Conservation (phyloP, 1,284 basidiomycete genomes). For the Leccinum subrobustum region DNA sequence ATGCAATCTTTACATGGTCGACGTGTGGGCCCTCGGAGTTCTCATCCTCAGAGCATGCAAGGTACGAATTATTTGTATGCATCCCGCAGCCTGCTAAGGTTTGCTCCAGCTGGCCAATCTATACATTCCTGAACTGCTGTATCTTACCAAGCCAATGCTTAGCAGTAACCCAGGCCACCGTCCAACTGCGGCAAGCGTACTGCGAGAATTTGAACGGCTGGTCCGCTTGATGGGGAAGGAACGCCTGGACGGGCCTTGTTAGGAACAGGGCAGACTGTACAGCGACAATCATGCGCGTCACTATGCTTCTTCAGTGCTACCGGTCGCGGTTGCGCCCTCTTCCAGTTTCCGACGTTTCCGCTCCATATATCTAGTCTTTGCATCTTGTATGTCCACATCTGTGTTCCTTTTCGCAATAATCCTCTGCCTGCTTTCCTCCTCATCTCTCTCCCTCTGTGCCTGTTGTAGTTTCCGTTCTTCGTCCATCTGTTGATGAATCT, state of each 20-base stretch:
- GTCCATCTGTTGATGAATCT: slow-evolving; percentile 73
- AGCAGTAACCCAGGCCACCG: slow-evolving; percentile 47
- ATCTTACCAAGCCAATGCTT: slow-evolving; percentile 57
- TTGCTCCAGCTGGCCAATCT: slow-evolving; percentile 52
- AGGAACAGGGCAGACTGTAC: background rate
- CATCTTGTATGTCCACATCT: slow-evolving; percentile 67
- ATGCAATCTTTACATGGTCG: slow-evolving; percentile 65
- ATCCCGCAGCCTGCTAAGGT: slow-evolving; percentile 5
- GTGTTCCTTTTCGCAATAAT: slow-evolving; percentile 68
- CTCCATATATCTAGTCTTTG: slow-evolving; percentile 73
- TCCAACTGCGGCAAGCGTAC: slow-evolving; percentile 47
- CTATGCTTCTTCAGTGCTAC: slow-evolving; percentile 5
- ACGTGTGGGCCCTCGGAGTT: slow-evolving; percentile 67
- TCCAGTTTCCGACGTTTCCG: slow-evolving; percentile 79
- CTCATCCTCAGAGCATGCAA: slow-evolving; percentile 63
- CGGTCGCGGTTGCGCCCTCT: slow-evolving; percentile 29
- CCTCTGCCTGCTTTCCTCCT: slow-evolving; percentile 57
- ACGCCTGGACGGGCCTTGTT: slow-evolving; percentile 25
- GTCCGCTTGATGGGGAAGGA: slow-evolving; percentile 30
- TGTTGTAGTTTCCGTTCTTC: slow-evolving; percentile 63
- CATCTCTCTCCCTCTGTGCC: slow-evolving; percentile 56
- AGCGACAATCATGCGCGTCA: slow-evolving; percentile 7
- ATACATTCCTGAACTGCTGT: slow-evolving; percentile 53
- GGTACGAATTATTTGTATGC: slow-evolving; percentile 37
- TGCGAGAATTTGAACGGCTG: slow-evolving; percentile 44